Evolutionary conservation across 2,329 filamentous ascomycete genomes (phyloP).

Genomic region (Venturia nashicola): DNA sequence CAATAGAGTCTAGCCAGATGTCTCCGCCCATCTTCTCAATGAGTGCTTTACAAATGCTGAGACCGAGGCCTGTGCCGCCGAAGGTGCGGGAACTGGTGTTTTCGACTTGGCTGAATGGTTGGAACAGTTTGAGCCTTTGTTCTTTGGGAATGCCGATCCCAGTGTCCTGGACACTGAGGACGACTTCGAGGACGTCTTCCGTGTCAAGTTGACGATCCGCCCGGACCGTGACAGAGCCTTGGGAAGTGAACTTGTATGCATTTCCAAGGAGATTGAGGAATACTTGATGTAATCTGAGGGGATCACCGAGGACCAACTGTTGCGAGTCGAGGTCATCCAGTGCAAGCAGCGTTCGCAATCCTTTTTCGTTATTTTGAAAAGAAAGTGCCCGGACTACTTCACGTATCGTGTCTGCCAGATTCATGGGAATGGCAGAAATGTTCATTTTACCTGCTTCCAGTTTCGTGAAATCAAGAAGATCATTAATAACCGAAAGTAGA

Average conservation of each 20-base stretch:
- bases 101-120: conserved; percentile 87
- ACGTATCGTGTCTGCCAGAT: conserved; percentile 44
- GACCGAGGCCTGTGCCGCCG: conserved; percentile 77
- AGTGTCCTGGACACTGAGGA: conserved; percentile 79
- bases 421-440: conserved; percentile 47
- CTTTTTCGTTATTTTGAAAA: conserved; percentile 50
- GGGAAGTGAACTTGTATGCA: conserved; percentile 85
- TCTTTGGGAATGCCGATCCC: conserved; percentile 82
- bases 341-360: conserved; percentile 45
- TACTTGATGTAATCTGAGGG: conserved; percentile 38
- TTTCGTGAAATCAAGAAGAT: conserved; percentile 40
- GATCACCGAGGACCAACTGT: conserved; percentile 39
- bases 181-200: conserved; percentile 57
- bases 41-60: conserved; percentile 90
- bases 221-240: conserved; percentile 73
- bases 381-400: conserved; percentile 52
- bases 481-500: conserved; percentile 39
- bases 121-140: conserved; percentile 74
- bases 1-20: conserved; percentile 68
- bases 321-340: conserved; percentile 40
- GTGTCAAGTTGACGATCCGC: conserved; percentile 62
- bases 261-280: conserved; percentile 78
- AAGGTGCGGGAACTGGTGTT: conserved; percentile 83
- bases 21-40: conserved; percentile 82
- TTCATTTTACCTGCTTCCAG: conserved; percentile 42